These are phyloP conservation scores for Luffa acutangula DNA, from an alignment of 306 rosid species.

Conservation along the genomic window DNA sequence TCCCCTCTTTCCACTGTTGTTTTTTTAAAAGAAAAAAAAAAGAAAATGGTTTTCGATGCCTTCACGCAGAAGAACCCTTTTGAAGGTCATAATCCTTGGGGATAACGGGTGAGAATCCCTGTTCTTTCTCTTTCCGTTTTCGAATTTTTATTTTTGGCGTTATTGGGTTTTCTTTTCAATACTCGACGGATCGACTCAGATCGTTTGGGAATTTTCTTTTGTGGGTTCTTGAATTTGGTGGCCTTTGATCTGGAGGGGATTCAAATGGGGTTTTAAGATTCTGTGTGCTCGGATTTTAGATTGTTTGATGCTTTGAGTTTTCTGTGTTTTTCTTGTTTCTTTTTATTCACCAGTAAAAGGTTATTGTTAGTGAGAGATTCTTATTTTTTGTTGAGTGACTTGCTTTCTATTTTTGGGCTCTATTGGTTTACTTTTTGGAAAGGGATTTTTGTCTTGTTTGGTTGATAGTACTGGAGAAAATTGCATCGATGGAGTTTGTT, in stretches of 20 bases:
- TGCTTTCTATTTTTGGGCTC: not conserved
- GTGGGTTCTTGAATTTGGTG: not conserved
- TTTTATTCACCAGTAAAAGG: not conserved
- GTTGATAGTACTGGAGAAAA: not conserved
- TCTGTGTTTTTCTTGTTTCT: not conserved
- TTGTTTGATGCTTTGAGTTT: not conserved
- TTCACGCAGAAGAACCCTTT: slow-evolving; percentile 89
- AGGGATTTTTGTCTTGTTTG: not conserved
- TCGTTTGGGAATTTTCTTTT: slow-evolving; percentile 8
- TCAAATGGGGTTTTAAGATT: not conserved
- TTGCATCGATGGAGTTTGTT: not conserved
- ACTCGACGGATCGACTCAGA: slow-evolving; percentile 24
- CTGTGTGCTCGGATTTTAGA: not conserved
- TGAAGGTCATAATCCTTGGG: slow-evolving; percentile 98
- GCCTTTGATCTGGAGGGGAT: slow-evolving; percentile 3
- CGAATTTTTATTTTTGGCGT: not conserved
- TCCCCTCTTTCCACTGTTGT: no score
- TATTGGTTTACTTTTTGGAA: not conserved
- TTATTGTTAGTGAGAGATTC: not conserved
- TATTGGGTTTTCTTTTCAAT: slow-evolving; percentile 6
- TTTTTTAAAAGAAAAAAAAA: no score
- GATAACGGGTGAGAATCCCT: slow-evolving; percentile 70
- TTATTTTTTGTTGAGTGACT: not conserved
- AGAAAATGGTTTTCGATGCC: no score
- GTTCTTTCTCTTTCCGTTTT: not conserved